Conservation (phyloP, 2,329 filamentous ascomycete genomes). For the Thermomyces lanuginosus region DNA sequence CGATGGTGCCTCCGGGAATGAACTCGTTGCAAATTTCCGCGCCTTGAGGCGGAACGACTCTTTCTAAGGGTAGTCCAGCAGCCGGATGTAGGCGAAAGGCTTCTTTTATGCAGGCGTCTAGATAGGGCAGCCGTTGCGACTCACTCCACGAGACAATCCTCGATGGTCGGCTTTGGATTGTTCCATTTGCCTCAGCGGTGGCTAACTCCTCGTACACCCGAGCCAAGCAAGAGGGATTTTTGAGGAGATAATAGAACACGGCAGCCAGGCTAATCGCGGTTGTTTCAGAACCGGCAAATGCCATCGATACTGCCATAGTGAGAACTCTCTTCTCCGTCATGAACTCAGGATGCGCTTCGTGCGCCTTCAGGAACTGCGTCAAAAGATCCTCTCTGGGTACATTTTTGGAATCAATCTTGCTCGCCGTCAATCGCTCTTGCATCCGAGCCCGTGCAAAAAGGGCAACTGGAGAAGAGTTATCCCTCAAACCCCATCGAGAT, state of each 20-base stretch:
- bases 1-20: slow-evolving; percentile 30
- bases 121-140: slow-evolving; percentile 53
- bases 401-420: slow-evolving; percentile 1
- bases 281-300: slow-evolving; percentile 59
- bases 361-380: slow-evolving; percentile 14
- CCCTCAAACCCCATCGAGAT: slow-evolving; percentile 11
- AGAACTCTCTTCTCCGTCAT: slow-evolving; percentile 15
- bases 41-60: slow-evolving; percentile 42
- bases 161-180: slow-evolving; percentile 14
- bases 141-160: slow-evolving; percentile 52
- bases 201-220: slow-evolving; percentile 43
- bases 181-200: slow-evolving; percentile 30
- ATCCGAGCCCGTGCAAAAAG: slow-evolving; percentile 11
- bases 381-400: slow-evolving; percentile 10
- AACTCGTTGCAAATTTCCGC: slow-evolving; percentile 6
- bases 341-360: slow-evolving; percentile 12
- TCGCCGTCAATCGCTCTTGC: slow-evolving; percentile 9
- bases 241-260: slow-evolving; percentile 59
- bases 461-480: slow-evolving; percentile 12
- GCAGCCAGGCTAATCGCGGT: slow-evolving; percentile 57
- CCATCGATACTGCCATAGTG: slow-evolving; percentile 16
- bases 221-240: slow-evolving; percentile 32
- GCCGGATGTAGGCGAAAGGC: slow-evolving; percentile 62
- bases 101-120: slow-evolving; percentile 35
- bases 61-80: slow-evolving; percentile 54